phyloP scores from a whole-genome alignment of 306 rosid genomes.

The Spatholobus suberectus region DNA sequence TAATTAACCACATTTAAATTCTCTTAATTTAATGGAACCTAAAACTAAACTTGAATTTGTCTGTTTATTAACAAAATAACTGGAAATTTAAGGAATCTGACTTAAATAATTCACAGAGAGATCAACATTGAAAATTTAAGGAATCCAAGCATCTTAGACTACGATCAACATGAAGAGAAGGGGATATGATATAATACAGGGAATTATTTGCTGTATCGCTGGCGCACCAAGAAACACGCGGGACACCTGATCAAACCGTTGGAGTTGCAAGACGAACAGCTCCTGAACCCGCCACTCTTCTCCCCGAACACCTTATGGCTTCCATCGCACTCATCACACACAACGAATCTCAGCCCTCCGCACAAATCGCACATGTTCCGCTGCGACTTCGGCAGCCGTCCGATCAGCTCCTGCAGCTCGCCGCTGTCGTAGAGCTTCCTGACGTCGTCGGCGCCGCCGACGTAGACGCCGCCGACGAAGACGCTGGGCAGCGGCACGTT shows the following conservation, averaged over 20 bases:
- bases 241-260: slow-evolving; percentile 80
- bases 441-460: slow-evolving; percentile 81
- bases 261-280: slow-evolving; percentile 60
- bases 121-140: neutral
- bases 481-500: slow-evolving; percentile 62
- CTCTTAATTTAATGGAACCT: too few relatives aligned
- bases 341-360: slow-evolving; percentile 72
- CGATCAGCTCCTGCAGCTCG: slow-evolving; percentile 59
- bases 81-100: neutral
- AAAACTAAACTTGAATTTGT: too few relatives aligned
- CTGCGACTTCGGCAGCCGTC: slow-evolving; percentile 58
- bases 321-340: slow-evolving; percentile 77
- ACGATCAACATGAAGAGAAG: neutral
- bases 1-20: too few relatives aligned
- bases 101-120: neutral
- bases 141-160: too few relatives aligned
- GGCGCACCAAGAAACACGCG: slow-evolving; percentile 52
- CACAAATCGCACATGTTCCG: slow-evolving; percentile 58
- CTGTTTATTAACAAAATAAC: neutral
- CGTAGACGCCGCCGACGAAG: slow-evolving; percentile 64
- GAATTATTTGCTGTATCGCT: slow-evolving; percentile 43
- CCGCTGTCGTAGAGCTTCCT: slow-evolving; percentile 66
- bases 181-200: neutral
- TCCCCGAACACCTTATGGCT: slow-evolving; percentile 71
- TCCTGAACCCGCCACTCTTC: slow-evolving; percentile 56